Evolutionary conservation across 495 filamentous ascomycete species (phyloP).

Genomic region (Bombardia bombarda): DNA sequence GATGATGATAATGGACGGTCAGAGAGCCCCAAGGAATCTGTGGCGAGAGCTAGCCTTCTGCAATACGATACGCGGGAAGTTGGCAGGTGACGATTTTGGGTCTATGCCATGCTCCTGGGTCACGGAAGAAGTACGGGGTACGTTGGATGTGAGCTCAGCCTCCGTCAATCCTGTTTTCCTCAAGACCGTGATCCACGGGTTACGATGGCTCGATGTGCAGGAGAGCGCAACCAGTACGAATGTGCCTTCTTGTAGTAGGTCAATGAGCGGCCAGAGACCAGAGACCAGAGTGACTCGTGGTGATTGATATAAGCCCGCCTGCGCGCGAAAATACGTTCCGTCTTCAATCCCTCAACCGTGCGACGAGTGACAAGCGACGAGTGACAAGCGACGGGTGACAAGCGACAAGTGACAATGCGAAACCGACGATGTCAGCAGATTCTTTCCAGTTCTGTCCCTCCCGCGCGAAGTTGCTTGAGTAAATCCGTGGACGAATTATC

Average conservation of each 20-base stretch:
- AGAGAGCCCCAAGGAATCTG: neutral
- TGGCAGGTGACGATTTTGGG: conserved; percentile 8
- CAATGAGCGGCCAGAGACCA: neutral
- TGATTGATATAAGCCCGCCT: too few species aligned
- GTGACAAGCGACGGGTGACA: too few species aligned
- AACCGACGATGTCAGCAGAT: neutral
- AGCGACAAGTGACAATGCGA: neutral
- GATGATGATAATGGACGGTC: neutral
- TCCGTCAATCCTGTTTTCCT: conserved; percentile 5
- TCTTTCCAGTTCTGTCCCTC: neutral
- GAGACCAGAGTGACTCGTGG: neutral
- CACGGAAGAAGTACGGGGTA: conserved; percentile 13
- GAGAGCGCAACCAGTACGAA: conserved; percentile 10
- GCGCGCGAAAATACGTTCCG: conserved; percentile 3
- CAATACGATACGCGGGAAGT: conserved; percentile 13
- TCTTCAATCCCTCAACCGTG: too few species aligned
- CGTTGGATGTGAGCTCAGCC: conserved; percentile 6
- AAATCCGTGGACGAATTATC: neutral
- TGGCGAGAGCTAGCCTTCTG: conserved; percentile 1
- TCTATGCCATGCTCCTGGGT: conserved; percentile 22
- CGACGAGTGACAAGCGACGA: neutral
- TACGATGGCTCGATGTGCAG: conserved; percentile 15
- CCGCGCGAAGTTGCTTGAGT: neutral
- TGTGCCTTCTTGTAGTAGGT: too few species aligned
- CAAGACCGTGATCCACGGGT: conserved; percentile 11